A percentile compares a stretch with the other conserved stretches of the same genome.
Evolutionary conservation across 2,329 filamentous ascomycete genomes (phyloP).

Genomic region (Phymatotrichopsis omnivora): DNA sequence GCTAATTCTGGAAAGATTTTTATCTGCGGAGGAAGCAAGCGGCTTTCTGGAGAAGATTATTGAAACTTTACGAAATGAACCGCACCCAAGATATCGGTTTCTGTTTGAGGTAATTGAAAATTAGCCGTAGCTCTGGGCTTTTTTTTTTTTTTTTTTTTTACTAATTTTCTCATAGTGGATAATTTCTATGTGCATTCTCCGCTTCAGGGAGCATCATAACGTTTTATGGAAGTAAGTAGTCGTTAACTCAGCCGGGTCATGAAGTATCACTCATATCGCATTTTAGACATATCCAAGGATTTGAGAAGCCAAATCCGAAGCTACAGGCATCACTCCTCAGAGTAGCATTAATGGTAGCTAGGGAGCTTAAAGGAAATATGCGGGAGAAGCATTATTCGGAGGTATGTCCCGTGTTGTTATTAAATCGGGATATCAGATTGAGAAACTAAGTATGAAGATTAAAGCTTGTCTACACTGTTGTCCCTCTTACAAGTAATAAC

Average conservation of each 20-base stretch:
- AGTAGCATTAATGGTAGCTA: constrained; percentile 27
- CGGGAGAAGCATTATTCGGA: constrained; percentile 35
- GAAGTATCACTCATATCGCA: background rate
- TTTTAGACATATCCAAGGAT: constrained; percentile 15
- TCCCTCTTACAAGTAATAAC: constrained; percentile 36
- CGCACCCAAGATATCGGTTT: constrained; percentile 31
- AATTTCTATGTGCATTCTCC: constrained; percentile 25
- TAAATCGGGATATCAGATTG: constrained; percentile 35
- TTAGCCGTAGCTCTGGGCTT: background rate
- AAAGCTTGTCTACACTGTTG: constrained; percentile 25
- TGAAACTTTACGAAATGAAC: constrained; percentile 27
- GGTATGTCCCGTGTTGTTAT: too few relatives aligned
- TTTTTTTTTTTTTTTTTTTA: background rate
- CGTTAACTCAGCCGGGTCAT: background rate
- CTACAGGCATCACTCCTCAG: constrained; percentile 25
- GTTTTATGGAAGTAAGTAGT: constrained; percentile 27
- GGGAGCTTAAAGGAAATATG: constrained; percentile 21
- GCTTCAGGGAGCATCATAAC: constrained; percentile 26
- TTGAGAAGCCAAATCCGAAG: constrained; percentile 20
- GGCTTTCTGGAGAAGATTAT: constrained; percentile 28
- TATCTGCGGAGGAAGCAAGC: constrained; percentile 24
- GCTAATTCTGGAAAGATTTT: constrained; percentile 28
- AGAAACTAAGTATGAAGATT: too few relatives aligned
- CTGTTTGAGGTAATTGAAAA: constrained; percentile 24
- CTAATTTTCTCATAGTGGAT: too few relatives aligned